Evolutionary conservation across 768 basidiomycete genomes (phyloP), one percentile per base, ranked within the genome.

Genomic region (Russula ochroleuca): DNA sequence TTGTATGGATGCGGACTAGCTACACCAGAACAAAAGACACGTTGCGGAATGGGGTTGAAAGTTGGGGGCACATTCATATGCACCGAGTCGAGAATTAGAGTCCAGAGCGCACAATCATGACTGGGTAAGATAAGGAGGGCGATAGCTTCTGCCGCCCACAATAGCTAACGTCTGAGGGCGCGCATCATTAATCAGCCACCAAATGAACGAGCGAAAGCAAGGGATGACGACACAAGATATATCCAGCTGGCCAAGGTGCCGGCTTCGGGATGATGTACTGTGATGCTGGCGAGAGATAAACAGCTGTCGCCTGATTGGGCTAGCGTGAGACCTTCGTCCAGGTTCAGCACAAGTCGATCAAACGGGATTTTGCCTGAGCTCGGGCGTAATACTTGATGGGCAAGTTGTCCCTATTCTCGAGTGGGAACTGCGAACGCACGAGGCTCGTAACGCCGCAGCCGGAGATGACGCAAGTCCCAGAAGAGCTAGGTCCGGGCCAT

Each of bases 221-320:
- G 25, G 43, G 35, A 59, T 63, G 62, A 63, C 62, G 62, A 63
- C 62, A 59, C 62, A 59, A 53, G 57, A 14, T 47, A 59, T 53
- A 23, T 38, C 52, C 23, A 40, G 41, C 17, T 17, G 50, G 62
- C 62, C 62, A 63, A 58, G 10, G 35, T 45, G 21, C 50, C 50
- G 62, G 62, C 33, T 45, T 57, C 5, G 8, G 38, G 43, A 50
- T 15, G 23, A 8, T 25, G 55, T 56, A 15, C 1, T 11, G 11
- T 28, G 55, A 9, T 56, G 55, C 21, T 38, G 5, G 47, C 15
- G 23, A 31, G 23, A 31, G 37, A 53, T 38, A 35, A 10, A 23
- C n/a, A 37, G n/a, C 33, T 3, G 25, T 47, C 28, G 40, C 62
- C 49, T 5, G 55, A 59, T 63, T 53, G 8, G 43, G 57, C 43